Percentiles rank a stretch among this genome's conserved stretches.
These are phyloP conservation scores for Plasmodium malariae DNA, from an alignment of 169 alveolate species.

Conservation along the genomic window DNA sequence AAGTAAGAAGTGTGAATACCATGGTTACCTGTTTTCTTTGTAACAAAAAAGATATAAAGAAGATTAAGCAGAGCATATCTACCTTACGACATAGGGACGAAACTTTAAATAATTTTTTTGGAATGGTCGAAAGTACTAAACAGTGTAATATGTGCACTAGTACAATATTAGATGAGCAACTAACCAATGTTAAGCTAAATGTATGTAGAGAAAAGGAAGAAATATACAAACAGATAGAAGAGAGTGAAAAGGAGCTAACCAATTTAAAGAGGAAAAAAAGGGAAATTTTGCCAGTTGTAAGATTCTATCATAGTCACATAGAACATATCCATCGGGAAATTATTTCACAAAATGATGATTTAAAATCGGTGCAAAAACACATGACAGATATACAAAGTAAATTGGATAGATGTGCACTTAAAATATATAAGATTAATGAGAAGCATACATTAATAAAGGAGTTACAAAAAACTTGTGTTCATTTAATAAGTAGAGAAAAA, in stretches of 20 bases:
- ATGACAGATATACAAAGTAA: slow-evolving; percentile 5
- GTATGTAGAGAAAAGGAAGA: background rate
- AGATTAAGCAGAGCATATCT: slow-evolving; percentile 3
- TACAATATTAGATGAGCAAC: background rate
- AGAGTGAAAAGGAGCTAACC: background rate
- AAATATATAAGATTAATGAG: slow-evolving; percentile 24
- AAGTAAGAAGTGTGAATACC: background rate
- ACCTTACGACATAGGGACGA: slow-evolving; percentile 21
- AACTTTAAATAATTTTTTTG: background rate
- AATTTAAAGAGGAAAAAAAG: slow-evolving; percentile 25
- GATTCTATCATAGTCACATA: slow-evolving; percentile 6
- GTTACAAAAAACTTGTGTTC: slow-evolving; percentile 1
- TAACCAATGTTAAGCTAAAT: background rate
- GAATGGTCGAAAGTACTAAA: background rate
- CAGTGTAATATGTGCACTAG: slow-evolving; percentile 4
- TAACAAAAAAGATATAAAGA: slow-evolving; percentile 9
- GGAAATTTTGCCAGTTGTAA: background rate
- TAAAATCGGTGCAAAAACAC: slow-evolving; percentile 1
- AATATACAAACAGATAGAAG: slow-evolving; percentile 20
- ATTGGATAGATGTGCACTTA: background rate
- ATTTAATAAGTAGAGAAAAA: slow-evolving; percentile 13
- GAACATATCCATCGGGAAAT: slow-evolving; percentile 1
- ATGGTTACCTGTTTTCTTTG: background rate
- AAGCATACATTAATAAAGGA: background rate
- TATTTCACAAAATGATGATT: background rate